These are phyloP conservation scores for Blastobotrys terrestris DNA, from an alignment of 805 yeast genomes.

Conservation along the genomic window DNA sequence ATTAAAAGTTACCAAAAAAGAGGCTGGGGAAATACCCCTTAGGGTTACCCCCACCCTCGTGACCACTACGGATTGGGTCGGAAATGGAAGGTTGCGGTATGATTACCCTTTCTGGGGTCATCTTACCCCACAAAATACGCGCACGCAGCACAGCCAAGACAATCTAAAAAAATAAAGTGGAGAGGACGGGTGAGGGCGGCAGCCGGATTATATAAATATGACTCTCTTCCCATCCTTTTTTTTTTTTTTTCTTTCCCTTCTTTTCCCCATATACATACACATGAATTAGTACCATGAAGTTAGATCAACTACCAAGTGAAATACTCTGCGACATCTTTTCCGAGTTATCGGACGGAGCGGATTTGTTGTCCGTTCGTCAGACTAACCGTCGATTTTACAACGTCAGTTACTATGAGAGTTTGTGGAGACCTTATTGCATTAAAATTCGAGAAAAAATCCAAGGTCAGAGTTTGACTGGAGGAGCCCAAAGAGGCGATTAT, in stretches of 20 bases:
- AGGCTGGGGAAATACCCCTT: background rate
- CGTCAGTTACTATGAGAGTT: background rate
- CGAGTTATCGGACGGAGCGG: background rate
- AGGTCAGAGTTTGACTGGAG: background rate
- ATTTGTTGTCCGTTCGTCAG: background rate
- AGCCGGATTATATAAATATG: background rate
- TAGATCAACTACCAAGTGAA: slow-evolving; percentile 5
- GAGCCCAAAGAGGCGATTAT: background rate
- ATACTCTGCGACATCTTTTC: slow-evolving; percentile 2
- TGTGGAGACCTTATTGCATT: slow-evolving; percentile 2
- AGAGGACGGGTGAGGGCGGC: background rate
- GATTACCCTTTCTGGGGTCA: background rate
- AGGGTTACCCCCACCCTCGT: background rate
- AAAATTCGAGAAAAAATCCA: background rate
- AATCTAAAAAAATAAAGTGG: background rate
- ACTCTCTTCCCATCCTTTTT: background rate
- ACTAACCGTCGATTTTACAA: background rate
- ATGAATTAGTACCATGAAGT: slow-evolving; percentile 1
- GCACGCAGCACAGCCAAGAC: background rate
- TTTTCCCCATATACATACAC: too few relatives aligned
- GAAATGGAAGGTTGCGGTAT: background rate
- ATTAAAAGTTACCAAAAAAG: background rate
- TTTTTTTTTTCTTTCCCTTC: background rate
- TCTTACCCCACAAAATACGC: background rate
- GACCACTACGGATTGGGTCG: background rate